Evolutionary conservation across 2,329 filamentous ascomycete genomes (phyloP), one percentile per base, ranked within the genome.

Genomic region (Tetracladium maxilliforme): DNA sequence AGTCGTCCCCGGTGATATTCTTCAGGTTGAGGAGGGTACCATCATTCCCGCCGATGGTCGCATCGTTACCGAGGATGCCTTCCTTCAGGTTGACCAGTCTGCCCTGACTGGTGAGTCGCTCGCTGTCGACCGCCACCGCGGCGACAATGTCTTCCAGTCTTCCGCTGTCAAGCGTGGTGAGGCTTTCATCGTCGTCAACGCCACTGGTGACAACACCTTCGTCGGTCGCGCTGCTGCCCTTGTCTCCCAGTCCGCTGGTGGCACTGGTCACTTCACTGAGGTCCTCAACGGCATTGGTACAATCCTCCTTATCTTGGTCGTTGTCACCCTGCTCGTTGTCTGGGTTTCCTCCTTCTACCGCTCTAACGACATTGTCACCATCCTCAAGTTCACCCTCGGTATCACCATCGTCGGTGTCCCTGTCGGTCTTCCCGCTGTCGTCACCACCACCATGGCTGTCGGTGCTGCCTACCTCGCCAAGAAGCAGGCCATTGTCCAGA

Each of bases 71-170:
- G 76, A 86, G 41, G 73, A 76, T 48, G 77, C 80, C 32, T 84
- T 83, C 61, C 66, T 87, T 33, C 83, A 92, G 57, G 77, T 92
- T 35, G 83, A 93, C 53, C 84, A 92, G 61, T 92, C 83, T 32
- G 73, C 81, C 49, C 83, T 92, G 48, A 92, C 84, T 30, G 83
- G 84, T 40, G 83, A 93, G 57, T 92, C 84, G 36, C 72, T 92
- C 31, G 82, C 83, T 39, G 82, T 90, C 39, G 82, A 92, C 57
- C 92, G 90, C 64, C 75, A 81, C 59, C 69, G 73, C 48, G 70
- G 69, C 34, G 84, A 92, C 51, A 65, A 68, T 44, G 83, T 79
- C 53, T 92, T 80, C 47, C 74, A 79, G 45, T 92, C 83, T 7
- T 92, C 83, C 20, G 75, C 76, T 35, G 77, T 92, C 60, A 92